Evolutionary conservation across 352 stramenopile species (phyloP).

Genomic region (Aphanomyces cochlioides): DNA sequence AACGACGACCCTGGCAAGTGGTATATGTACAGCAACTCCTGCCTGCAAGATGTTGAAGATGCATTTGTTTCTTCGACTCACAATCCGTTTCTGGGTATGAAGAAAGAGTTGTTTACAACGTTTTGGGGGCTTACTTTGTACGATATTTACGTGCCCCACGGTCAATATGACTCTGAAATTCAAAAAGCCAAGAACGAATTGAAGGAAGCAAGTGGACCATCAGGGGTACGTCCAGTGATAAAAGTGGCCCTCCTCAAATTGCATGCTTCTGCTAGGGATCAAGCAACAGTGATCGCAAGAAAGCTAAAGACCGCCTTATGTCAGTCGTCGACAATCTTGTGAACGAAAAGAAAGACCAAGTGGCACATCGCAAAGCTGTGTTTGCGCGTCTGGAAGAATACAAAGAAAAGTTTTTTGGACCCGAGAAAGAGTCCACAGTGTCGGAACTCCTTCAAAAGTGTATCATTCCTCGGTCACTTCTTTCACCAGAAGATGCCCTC

Average conservation of each 20-base stretch:
- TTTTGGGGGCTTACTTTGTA: constrained; percentile 87
- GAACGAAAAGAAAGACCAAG: constrained; percentile 83
- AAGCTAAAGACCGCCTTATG: constrained; percentile 71
- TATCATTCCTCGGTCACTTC: constrained; percentile 65
- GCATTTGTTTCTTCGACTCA: constrained; percentile 41
- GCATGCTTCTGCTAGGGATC: too few relatives aligned
- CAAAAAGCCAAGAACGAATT: constrained; percentile 23
- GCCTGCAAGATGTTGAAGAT: constrained; percentile 55
- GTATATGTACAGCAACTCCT: constrained; percentile 60
- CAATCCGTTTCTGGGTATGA: constrained; percentile 62
- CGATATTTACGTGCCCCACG: constrained; percentile 82
- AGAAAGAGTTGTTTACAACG: constrained; percentile 69
- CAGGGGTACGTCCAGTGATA: neutral
- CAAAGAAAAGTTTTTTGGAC: constrained; percentile 63
- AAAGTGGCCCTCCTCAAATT: neutral
- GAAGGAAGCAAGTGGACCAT: neutral
- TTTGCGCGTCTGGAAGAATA: constrained; percentile 69
- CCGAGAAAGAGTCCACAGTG: constrained; percentile 42
- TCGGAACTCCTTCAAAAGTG: constrained; percentile 76
- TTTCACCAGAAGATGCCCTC: constrained; percentile 80
- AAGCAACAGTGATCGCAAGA: constrained; percentile 54
- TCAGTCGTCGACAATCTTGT: constrained; percentile 78
- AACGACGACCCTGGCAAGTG: constrained; percentile 36
- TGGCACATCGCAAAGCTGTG: constrained; percentile 78
- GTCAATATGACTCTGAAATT: constrained; percentile 84